Percentiles rank a stretch among this genome's conserved stretches.
These are phyloP conservation scores for Gloeopeniophorella convolvens DNA, from an alignment of 768 basidiomycete genomes.

Conservation along the genomic window DNA sequence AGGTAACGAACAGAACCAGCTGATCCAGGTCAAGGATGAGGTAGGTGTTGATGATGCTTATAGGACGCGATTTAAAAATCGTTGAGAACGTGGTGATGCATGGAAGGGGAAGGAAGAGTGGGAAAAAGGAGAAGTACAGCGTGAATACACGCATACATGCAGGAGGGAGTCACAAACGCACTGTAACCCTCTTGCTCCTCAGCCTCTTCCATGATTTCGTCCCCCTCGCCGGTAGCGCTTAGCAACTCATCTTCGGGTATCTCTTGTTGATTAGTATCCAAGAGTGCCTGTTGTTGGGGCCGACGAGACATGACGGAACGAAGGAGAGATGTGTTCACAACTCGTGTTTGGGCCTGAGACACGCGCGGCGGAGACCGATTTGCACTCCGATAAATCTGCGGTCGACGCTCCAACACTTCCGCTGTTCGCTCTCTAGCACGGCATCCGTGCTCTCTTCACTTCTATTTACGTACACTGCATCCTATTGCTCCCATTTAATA, in stretches of 20 bases:
- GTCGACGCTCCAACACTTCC: no score
- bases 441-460: no score
- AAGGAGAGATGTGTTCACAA: background rate
- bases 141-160: constrained; percentile 12
- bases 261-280: constrained; percentile 44
- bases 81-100: background rate
- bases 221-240: constrained; percentile 54
- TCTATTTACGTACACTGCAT: no score
- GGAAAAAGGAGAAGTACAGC: background rate
- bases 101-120: background rate
- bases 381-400: constrained; percentile 17
- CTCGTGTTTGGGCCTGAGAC: background rate
- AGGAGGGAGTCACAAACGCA: constrained; percentile 36
- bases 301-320: constrained; percentile 32
- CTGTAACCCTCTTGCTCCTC: constrained; percentile 72
- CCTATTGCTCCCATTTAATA: background rate
- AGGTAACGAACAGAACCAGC: constrained; percentile 92
- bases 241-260: constrained; percentile 58
- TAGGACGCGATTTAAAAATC: constrained; percentile 3
- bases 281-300: constrained; percentile 23
- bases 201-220: constrained; percentile 72
- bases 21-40: constrained; percentile 91
- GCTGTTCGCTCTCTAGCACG: no score
- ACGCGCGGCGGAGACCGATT: background rate
- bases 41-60: constrained; percentile 85